phyloP scores from a whole-genome alignment of 768 basidiomycete genomes.

The Neoboletus subvelutipes region DNA sequence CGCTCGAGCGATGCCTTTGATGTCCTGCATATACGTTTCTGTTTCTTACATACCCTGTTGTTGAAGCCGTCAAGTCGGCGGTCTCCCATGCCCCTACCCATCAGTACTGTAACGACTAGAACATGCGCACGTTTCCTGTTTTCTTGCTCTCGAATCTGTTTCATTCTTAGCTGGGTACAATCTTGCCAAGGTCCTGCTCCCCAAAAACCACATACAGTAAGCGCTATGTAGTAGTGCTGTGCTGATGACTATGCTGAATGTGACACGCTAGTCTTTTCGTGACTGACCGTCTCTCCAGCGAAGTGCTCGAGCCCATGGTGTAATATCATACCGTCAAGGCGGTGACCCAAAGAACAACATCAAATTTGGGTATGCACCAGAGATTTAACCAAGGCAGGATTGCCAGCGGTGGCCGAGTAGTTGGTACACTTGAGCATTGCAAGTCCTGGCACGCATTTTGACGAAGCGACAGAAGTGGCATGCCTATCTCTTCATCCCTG shows the following conservation, averaged over 20 bases:
- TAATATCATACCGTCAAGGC: constrained; percentile 2
- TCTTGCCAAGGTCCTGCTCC: constrained; percentile 26
- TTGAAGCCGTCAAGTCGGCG: constrained; percentile 22
- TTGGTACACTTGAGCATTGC: constrained; percentile 6
- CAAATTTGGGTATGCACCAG: constrained; percentile 5
- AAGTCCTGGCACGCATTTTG: constrained; percentile 5
- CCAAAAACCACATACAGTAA: constrained; percentile 20
- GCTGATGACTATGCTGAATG: constrained; percentile 12
- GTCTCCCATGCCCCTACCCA: constrained; percentile 16
- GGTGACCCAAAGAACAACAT: constrained; percentile 8
- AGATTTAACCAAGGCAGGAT: not conserved
- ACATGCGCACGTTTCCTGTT: constrained; percentile 48
- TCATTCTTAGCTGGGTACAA: constrained; percentile 31
- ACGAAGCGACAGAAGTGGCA: constrained; percentile 1
- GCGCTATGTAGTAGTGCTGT: constrained; percentile 14
- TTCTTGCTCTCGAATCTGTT: constrained; percentile 37
- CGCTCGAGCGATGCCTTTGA: constrained; percentile 29
- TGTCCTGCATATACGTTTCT: constrained; percentile 19
- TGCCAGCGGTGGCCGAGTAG: not conserved
- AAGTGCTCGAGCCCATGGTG: constrained; percentile 2
- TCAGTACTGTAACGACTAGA: constrained; percentile 68
- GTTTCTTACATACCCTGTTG: constrained; percentile 13
- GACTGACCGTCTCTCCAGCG: not conserved
- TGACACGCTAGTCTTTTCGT: constrained; percentile 9
- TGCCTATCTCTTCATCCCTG: constrained; percentile 65